Conservation (phyloP, 768 basidiomycete genomes). For the Pleurotus eryngii region DNA sequence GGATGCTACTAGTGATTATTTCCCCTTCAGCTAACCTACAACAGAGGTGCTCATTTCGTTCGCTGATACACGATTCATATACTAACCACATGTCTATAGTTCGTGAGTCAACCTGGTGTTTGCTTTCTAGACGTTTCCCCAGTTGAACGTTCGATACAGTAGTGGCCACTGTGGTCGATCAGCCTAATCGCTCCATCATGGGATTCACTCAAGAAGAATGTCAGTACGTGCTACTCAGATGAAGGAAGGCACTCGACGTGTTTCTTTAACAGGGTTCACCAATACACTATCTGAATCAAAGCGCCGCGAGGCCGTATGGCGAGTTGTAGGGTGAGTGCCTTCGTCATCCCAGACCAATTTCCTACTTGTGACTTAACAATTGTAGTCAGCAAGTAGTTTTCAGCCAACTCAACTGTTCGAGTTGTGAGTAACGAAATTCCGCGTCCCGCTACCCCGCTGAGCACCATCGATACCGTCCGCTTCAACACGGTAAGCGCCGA, state of each 20-base stretch:
- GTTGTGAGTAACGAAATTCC: neutral
- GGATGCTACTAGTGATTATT: no score
- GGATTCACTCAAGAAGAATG: slow-evolving; percentile 53
- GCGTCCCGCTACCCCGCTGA: no score
- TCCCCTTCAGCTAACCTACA: no score
- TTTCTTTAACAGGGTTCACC: slow-evolving; percentile 37
- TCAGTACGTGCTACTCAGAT: slow-evolving; percentile 16
- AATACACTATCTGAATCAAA: slow-evolving; percentile 43
- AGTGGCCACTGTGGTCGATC: slow-evolving; percentile 27
- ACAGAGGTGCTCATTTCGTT: no score
- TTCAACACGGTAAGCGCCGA: neutral
- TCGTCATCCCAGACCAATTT: neutral
- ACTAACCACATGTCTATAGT: neutral
- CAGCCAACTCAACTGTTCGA: slow-evolving; percentile 33
- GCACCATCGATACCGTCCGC: neutral
- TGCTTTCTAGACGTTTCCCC: neutral
- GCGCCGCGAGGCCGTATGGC: slow-evolving; percentile 48
- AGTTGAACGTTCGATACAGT: slow-evolving; percentile 20
- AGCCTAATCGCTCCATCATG: slow-evolving; percentile 49
- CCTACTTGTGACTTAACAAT: no score
- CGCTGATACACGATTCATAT: neutral
- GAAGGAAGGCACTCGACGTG: neutral
- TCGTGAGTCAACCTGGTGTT: neutral
- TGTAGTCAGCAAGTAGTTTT: slow-evolving; percentile 53
- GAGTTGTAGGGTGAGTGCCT: slow-evolving; percentile 30